Conservation (phyloP, 1,284 basidiomycete genomes). For the Porodaedalea pini region DNA sequence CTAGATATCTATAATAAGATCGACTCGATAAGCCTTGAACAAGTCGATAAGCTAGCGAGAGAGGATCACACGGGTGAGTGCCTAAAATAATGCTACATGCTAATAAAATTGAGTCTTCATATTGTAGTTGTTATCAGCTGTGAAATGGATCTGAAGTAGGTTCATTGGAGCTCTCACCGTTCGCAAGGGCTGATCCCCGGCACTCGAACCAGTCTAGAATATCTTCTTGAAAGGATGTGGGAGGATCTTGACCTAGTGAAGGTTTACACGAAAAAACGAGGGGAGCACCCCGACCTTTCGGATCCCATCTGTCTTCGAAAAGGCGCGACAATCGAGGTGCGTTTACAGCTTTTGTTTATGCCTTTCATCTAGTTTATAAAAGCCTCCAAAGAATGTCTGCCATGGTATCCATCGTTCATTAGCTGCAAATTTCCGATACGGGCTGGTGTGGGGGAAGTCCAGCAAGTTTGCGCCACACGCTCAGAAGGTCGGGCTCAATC, state of each 20-base stretch:
- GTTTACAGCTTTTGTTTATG: constrained; percentile 15
- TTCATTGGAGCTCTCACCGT: neutral
- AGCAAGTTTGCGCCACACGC: constrained; percentile 90
- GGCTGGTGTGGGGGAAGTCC: constrained; percentile 90
- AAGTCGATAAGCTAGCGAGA: constrained; percentile 84
- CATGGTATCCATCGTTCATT: constrained; percentile 89
- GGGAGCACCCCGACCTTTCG: constrained; percentile 84
- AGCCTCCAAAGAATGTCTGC: constrained; percentile 67
- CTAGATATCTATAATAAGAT: constrained; percentile 95
- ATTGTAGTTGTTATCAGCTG: constrained; percentile 84
- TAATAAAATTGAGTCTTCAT: neutral
- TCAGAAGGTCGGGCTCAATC: constrained; percentile 87
- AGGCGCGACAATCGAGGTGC: constrained; percentile 90
- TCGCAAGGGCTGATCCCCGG: neutral
- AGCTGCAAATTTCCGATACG: constrained; percentile 87
- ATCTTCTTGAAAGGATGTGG: constrained; percentile 90
- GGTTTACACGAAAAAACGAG: constrained; percentile 95
- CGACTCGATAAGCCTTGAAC: constrained; percentile 87
- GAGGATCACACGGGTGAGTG: constrained; percentile 60
- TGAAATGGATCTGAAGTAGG: constrained; percentile 84
- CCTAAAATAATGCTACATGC: neutral
- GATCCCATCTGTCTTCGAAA: constrained; percentile 93
- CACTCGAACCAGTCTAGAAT: constrained; percentile 61
- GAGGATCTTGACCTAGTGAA: constrained; percentile 83
- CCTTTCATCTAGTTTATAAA: neutral